phyloP scores from a whole-genome alignment of 2,329 filamentous ascomycete species.

The Herpotrichia juniperi region DNA sequence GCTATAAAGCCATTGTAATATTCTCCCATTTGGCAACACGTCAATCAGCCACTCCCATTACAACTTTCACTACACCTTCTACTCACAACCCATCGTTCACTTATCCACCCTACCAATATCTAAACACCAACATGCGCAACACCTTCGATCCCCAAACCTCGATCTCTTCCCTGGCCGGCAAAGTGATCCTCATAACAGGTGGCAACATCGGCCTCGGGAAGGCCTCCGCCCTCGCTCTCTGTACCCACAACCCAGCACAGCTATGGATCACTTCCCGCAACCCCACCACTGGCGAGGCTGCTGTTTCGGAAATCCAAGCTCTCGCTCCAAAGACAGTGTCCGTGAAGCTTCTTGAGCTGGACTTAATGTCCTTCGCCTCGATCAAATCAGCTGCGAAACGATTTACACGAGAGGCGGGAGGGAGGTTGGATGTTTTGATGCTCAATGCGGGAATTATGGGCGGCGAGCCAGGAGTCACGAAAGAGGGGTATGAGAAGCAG shows the following conservation, averaged over 20 bases:
- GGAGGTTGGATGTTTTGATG: conserved; percentile 49
- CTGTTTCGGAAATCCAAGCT: conserved; percentile 7
- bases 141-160: too few relatives aligned
- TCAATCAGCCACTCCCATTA: too few relatives aligned
- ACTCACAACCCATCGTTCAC: too few relatives aligned
- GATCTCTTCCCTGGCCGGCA: conserved; percentile 21
- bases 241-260: conserved; percentile 46
- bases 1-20: too few relatives aligned
- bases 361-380: conserved; percentile 41
- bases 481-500: conserved; percentile 54
- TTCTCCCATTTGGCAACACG: too few relatives aligned
- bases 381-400: conserved; percentile 34
- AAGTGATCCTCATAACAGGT: conserved; percentile 28
- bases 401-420: conserved; percentile 26
- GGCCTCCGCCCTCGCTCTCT: conserved; percentile 46
- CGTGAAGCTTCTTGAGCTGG: conserved; percentile 24
- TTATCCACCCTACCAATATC: too few relatives aligned
- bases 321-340: conserved; percentile 4
- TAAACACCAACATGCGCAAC: too few relatives aligned
- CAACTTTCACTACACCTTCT: too few relatives aligned
- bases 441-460: conserved; percentile 50
- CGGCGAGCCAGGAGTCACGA: conserved; percentile 31
- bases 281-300: not conserved
- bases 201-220: conserved; percentile 53
- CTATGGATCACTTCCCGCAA: conserved; percentile 51